phyloP scores from a whole-genome alignment of 306 rosid species.

The Morella rubra region DNA sequence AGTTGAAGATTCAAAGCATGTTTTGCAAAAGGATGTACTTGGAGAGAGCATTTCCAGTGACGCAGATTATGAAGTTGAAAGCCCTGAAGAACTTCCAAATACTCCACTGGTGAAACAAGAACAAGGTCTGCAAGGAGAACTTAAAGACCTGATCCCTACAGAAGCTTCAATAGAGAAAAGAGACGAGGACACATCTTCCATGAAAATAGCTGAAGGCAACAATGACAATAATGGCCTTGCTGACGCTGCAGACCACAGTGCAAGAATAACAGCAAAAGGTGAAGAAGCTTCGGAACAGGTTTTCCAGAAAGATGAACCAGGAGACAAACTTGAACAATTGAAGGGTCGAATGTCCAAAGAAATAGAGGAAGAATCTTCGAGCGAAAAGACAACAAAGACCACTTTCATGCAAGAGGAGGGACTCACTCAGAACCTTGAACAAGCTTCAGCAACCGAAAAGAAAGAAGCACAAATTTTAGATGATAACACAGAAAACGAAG shows the following conservation, averaged over 20 bases:
- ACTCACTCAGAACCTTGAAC: conserved; percentile 20
- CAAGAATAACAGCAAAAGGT: conserved; percentile 4
- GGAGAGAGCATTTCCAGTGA: conserved; percentile 22
- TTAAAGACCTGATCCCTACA: neutral
- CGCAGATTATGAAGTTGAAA: conserved; percentile 14
- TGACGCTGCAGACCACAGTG: conserved; percentile 9
- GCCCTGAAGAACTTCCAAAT: conserved; percentile 6
- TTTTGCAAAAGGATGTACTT: conserved; percentile 13
- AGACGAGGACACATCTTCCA: conserved; percentile 14
- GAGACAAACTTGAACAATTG: conserved; percentile 23
- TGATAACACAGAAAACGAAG: conserved; percentile 9
- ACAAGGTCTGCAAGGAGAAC: conserved; percentile 13
- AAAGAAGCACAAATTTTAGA: conserved; percentile 18
- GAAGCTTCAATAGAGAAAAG: conserved; percentile 22
- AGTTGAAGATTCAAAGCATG: conserved; percentile 11
- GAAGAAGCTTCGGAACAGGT: conserved; percentile 8
- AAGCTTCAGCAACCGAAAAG: conserved; percentile 16
- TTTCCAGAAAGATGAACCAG: conserved; percentile 24
- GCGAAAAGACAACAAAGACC: conserved; percentile 7
- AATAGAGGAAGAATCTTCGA: conserved; percentile 13
- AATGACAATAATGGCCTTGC: neutral
- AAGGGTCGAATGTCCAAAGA: conserved; percentile 11
- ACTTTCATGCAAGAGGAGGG: conserved; percentile 21
- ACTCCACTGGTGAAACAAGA: conserved; percentile 18
- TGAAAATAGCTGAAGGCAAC: conserved; percentile 9